Base-by-base conservation (phyloP, 495 filamentous ascomycete species). In the Aspergillus hancockii region DNA sequence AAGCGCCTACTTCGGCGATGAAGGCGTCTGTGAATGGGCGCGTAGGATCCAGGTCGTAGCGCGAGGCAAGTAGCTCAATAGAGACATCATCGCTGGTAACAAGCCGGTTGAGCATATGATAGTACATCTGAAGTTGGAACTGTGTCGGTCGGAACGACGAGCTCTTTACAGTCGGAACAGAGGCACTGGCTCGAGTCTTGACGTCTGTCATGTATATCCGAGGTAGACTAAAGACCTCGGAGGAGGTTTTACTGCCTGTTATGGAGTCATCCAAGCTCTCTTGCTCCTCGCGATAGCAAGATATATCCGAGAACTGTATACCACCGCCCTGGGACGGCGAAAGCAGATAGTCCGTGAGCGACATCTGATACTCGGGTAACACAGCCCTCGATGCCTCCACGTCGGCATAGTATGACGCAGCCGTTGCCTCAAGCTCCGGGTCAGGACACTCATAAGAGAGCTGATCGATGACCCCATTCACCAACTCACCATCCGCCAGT, bases 401-500 rank as follows among this genome's bases (percentile, higher is more conserved):
- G 38, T 75, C 67, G 3, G 69, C 68, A 63, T 77, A 79, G 25
- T 67, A 69, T 0, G 58, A 47, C 6, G 69, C 71, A 54, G 73
- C 76, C 31, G 75, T 72, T 13, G 83, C 81, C 70, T 92, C 88
- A 16, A 91, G 80, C 49, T 83, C 80, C 2, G 79, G 71, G 60
- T 94, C 86, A 0, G 92, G 92, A 66, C 90, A 90, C 34, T 81
- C 78, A 60, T 90, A 92, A 23, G 86, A 90, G 6, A 98, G 70
- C 71, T 93, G 85, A 67, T 98, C 94, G 63, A 98, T 92, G 50
- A 98, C 75, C 6, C 95, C 94, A 71, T 88, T 93, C 52, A 98
- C 86, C 46, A 96, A 69, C 66, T 92, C 79, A 10, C 92, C 93
- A 54, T 93, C 88, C 16, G 97, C 69, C 36, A 87, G 64, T 5